phyloP scores from a whole-genome alignment of 352 stramenopile genomes.

The Pythium sp. region DNA sequence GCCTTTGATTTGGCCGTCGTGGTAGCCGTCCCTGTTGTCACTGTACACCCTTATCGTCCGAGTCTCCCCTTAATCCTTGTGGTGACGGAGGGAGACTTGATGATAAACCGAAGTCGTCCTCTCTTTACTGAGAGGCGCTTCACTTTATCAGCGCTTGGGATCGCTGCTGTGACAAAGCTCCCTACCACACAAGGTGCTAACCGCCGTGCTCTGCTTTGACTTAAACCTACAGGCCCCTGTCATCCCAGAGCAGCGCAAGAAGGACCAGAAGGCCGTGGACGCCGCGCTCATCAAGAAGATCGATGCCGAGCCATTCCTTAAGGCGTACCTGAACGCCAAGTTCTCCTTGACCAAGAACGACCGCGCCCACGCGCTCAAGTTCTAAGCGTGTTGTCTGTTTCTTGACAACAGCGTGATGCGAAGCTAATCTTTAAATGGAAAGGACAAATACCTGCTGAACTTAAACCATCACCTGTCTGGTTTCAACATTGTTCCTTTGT shows the following conservation, averaged over 20 bases:
- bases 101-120: conserved; percentile 11
- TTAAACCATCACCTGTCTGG: conserved; percentile 14
- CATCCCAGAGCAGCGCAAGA: conserved; percentile 97
- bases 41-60: conserved; percentile 14
- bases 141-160: conserved; percentile 85
- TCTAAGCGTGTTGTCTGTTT: conserved; percentile 84
- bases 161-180: conserved; percentile 89
- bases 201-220: conserved; percentile 26
- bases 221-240: conserved; percentile 69
- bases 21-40: conserved; percentile 15
- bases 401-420: conserved; percentile 18
- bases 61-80: neutral
- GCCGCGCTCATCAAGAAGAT: conserved; percentile 85
- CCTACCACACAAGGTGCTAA: conserved; percentile 32
- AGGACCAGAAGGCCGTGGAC: conserved; percentile 98
- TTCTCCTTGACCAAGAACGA: conserved; percentile 98
- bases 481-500: neutral
- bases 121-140: conserved; percentile 12
- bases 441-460: conserved; percentile 56
- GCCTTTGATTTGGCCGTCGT: neutral
- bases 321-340: conserved; percentile 98
- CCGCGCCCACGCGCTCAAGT: conserved; percentile 98
- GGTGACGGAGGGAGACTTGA: conserved; percentile 11
- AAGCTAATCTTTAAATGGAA: conserved; percentile 21
- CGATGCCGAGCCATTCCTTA: conserved; percentile 91